Evolutionary conservation across 352 stramenopile species (phyloP), one percentile per base, ranked within the genome.

Genomic region (Detonula confervacea): DNA sequence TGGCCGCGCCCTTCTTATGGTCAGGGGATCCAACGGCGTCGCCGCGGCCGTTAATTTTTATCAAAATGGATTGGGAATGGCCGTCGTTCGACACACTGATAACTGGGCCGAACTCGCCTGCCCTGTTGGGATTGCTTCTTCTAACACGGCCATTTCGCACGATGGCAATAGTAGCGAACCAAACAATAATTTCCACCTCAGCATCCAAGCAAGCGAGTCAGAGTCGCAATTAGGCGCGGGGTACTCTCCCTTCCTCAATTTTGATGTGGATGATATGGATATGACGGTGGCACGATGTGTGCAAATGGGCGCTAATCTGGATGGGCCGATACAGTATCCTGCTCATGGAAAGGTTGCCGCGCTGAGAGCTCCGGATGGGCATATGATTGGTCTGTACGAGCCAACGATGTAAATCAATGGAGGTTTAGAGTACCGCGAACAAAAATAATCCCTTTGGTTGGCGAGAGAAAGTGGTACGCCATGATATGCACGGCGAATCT

Each of bases 341-440:
- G 89, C 89, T 7, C 87, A 94, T 83, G 89, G 89, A 14, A 92
- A 91, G 68, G 86, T 94, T 39, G 89, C 89, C 16, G 83, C 86
- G 20, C 60, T 94, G 9, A 55, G 89, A 56, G 64, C 73, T 62
- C 89, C 89, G 18, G 85, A 91, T 69, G 87, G 87, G 18, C 83
- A 93, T 51, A 92, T 94, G 85, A 90, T 94, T 84, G 89, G 89
- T 24, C 67, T 94, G 11, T 93, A 93, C 61, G 86, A 94, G 70
- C 86, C 85, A 25, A 67, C 61, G 69, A 66, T 67, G 64, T 81
- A 54, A 22, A 20, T 30, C 18, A 14, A 29, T 67, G 42, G 20
- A 62, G 16, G 14, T 24, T 12, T 16, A 14, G 16, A 59, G n/a
- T 1, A n/a, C 18, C 18, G 52, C 20, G 25, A 33, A 61, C 0